phyloP scores from a whole-genome alignment of 768 basidiomycete species.

The Mycena sanguinolenta region DNA sequence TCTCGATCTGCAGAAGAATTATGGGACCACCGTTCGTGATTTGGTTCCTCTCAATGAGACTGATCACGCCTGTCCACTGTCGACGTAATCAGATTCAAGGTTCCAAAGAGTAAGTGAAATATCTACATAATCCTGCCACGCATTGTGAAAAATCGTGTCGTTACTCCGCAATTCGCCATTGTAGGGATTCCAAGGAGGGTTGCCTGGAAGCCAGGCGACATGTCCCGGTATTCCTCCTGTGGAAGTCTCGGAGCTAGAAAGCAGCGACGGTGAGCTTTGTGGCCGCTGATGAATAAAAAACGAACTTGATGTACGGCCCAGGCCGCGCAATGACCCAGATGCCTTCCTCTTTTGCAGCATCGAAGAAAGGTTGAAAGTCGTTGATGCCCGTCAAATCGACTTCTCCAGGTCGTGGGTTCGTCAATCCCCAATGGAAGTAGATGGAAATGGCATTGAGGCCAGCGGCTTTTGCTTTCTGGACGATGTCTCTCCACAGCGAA shows the following conservation, averaged over 20 bases:
- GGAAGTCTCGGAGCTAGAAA: slow-evolving; percentile 66
- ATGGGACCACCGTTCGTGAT: slow-evolving; percentile 68
- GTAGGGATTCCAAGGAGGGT: slow-evolving; percentile 30
- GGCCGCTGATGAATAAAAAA: neutral
- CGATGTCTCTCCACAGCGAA: slow-evolving; percentile 70
- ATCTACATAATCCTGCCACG: slow-evolving; percentile 63
- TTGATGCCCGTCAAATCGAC: slow-evolving; percentile 68
- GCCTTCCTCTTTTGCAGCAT: slow-evolving; percentile 66
- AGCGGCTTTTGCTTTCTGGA: slow-evolving; percentile 71
- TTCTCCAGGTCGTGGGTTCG: slow-evolving; percentile 66
- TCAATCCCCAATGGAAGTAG: slow-evolving; percentile 71
- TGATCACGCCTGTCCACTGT: slow-evolving; percentile 58
- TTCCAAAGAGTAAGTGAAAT: neutral
- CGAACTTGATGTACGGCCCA: slow-evolving; percentile 47
- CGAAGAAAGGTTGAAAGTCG: slow-evolving; percentile 63
- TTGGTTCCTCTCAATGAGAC: slow-evolving; percentile 58
- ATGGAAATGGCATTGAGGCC: slow-evolving; percentile 72
- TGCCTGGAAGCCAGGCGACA: slow-evolving; percentile 27
- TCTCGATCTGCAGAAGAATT: slow-evolving; percentile 54
- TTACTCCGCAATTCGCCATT: slow-evolving; percentile 62
- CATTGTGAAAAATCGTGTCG: slow-evolving; percentile 61
- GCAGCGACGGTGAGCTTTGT: neutral
- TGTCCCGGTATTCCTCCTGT: slow-evolving; percentile 57
- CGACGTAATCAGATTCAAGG: neutral
- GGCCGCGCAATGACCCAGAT: slow-evolving; percentile 72